phyloP scores from a whole-genome alignment of 1,284 basidiomycete genomes.

The Sphagnurus paluster region DNA sequence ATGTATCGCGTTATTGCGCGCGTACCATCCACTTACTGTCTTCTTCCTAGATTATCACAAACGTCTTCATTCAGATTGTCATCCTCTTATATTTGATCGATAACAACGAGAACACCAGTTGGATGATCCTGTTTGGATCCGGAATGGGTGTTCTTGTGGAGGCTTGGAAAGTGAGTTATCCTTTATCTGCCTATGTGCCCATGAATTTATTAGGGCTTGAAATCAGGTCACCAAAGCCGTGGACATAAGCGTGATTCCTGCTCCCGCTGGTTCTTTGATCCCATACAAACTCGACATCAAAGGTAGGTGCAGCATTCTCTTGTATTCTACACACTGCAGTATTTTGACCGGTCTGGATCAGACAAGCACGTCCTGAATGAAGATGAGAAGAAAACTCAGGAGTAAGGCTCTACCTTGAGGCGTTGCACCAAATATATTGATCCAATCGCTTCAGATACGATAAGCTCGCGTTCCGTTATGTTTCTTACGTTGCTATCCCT shows the following conservation, averaged over 20 bases:
- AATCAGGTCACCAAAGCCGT: slow-evolving; percentile 79
- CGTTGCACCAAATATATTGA: slow-evolving; percentile 13
- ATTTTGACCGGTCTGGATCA: slow-evolving; percentile 26
- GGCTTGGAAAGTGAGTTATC: slow-evolving; percentile 83
- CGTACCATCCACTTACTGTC: not conserved
- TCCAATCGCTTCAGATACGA: slow-evolving; percentile 60
- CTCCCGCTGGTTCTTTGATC: slow-evolving; percentile 61
- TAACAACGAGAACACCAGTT: slow-evolving; percentile 92
- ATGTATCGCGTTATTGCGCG: slow-evolving; percentile 5
- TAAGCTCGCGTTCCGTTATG: slow-evolving; percentile 86
- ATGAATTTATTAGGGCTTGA: slow-evolving; percentile 15
- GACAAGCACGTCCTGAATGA: slow-evolving; percentile 93
- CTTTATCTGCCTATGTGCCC: slow-evolving; percentile 8
- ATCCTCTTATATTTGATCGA: slow-evolving; percentile 94
- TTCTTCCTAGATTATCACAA: slow-evolving; percentile 77
- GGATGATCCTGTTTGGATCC: slow-evolving; percentile 93
- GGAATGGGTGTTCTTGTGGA: slow-evolving; percentile 89
- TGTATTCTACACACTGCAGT: slow-evolving; percentile 15
- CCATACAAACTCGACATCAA: slow-evolving; percentile 84
- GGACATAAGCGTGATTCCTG: slow-evolving; percentile 69
- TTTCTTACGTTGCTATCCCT: slow-evolving; percentile 86
- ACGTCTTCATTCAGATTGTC: slow-evolving; percentile 89
- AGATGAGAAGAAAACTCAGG: slow-evolving; percentile 97
- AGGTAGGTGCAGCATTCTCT: slow-evolving; percentile 59
- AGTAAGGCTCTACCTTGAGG: slow-evolving; percentile 51